Evolutionary conservation across 176 grass and related monocot genomes (phyloP), one percentile per base, ranked within the genome.

Genomic region (Phoenix dactylifera): DNA sequence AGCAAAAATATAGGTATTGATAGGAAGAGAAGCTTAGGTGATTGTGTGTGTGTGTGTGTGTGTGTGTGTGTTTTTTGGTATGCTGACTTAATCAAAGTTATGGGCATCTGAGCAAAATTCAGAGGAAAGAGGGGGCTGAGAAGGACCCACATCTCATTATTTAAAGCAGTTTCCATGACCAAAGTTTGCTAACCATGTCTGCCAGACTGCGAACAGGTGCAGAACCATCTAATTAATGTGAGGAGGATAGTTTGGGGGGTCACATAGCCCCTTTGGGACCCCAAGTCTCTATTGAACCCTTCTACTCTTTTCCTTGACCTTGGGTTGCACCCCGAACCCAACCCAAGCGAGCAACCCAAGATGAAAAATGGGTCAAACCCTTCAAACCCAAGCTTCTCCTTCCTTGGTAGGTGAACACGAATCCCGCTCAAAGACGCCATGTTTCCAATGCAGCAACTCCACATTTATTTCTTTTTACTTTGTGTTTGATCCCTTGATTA

Each of bases 331-430:
- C 52, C 39, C 10, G 10, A 51, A 28, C 5, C 10, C 5, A 3
- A 1, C 14, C 48, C 49, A 60, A 51, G 35, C 57, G 57, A 60
- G 56, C 56, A 52, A 30, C 49, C 57, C 24, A 71, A 59, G 55
- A 51, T 39, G 49, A 63, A 63, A 56, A 63, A 7, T 63, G 59
- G 63, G 82, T 87, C 90, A 95, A 89, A 89, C 83, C 74, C 90
- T 95, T 95, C 65, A 57, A 61, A 30, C 77, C 75, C 79, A 95
- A 95, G 86, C 80, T 80, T 87, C 62, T 73, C 82, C 57, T 76
- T 18, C 53, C 49, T 65, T 52, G 50, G 23, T 24, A 52, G 17
- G 22, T 65, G 50, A 62, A 62, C 50, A 61, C 5, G 9, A 14
- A 44, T 72, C 44, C 44, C 16, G 19, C 77, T 77, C 71, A 76